Conservation (phyloP, 2,329 filamentous ascomycete genomes). For the Aspergillaceae sp. region DNA sequence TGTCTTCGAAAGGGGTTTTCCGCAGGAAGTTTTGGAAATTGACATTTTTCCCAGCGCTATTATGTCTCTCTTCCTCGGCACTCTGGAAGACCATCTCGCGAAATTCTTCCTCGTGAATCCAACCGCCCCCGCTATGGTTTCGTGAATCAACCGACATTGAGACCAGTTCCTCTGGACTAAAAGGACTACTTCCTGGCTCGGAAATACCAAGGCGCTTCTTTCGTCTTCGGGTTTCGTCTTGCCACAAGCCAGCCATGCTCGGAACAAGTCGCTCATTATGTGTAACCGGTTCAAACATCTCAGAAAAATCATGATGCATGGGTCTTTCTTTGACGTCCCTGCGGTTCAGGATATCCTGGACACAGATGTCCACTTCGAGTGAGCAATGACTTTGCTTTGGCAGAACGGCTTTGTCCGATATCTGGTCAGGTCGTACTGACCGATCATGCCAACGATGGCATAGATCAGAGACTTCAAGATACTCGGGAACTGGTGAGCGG, state of each 20-base stretch:
- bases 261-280: slow-evolving; percentile 73
- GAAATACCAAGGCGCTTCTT: slow-evolving; percentile 61
- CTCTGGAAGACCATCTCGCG: slow-evolving; percentile 56
- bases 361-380: slow-evolving; percentile 81
- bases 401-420: slow-evolving; percentile 56
- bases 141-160: slow-evolving; percentile 82
- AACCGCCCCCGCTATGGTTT: slow-evolving; percentile 63
- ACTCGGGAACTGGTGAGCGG: slow-evolving; percentile 64
- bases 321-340: slow-evolving; percentile 63
- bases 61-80: slow-evolving; percentile 54
- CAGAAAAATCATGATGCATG: slow-evolving; percentile 80
- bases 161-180: slow-evolving; percentile 69
- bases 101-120: slow-evolving; percentile 89
- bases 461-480: slow-evolving; percentile 52
- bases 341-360: slow-evolving; percentile 80
- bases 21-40: slow-evolving; percentile 61
- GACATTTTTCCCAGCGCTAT: slow-evolving; percentile 35
- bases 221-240: slow-evolving; percentile 73
- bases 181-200: slow-evolving; percentile 62
- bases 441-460: slow-evolving; percentile 71
- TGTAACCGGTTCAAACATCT: slow-evolving; percentile 56
- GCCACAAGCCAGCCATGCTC: slow-evolving; percentile 91
- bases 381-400: slow-evolving; percentile 79
- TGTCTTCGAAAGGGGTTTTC: slow-evolving; percentile 43
- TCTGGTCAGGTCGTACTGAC: slow-evolving; percentile 52